phyloP scores from a whole-genome alignment of 2,329 filamentous ascomycete species.

The Colletotrichum sp. region DNA sequence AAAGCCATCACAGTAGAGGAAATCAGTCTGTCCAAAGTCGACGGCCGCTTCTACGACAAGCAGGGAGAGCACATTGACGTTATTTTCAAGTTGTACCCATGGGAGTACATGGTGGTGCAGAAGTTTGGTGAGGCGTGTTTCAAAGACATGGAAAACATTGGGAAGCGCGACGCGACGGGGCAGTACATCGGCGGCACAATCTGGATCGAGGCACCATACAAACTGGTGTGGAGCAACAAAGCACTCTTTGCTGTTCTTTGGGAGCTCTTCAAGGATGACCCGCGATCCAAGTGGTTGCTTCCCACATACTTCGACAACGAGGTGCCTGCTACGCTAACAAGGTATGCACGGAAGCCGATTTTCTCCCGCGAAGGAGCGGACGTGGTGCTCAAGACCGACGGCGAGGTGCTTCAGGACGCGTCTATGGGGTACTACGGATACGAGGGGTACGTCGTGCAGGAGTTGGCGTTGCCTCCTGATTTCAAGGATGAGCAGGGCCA shows the following conservation, averaged over 20 bases:
- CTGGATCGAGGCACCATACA: not conserved
- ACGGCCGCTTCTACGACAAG: not conserved
- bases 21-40: not conserved
- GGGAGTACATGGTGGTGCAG: not conserved
- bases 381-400: not conserved
- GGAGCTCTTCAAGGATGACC: not conserved
- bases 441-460: not conserved
- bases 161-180: not conserved
- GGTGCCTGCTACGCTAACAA: not conserved
- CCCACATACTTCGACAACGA: not conserved
- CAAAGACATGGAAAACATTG: not conserved
- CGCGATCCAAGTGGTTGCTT: not conserved
- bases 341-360: not conserved
- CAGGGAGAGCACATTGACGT: not conserved
- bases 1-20: not conserved
- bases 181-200: not conserved
- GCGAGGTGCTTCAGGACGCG: not conserved
- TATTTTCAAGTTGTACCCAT: constrained; percentile 1
- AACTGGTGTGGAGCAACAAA: not conserved
- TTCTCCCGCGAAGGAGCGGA: not conserved
- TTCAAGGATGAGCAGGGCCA: not conserved
- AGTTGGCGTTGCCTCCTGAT: not conserved
- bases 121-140: not conserved
- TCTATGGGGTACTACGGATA: not conserved
- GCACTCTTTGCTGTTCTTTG: not conserved